phyloP scores from a whole-genome alignment of 768 basidiomycete genomes.

The Trametes maxima region DNA sequence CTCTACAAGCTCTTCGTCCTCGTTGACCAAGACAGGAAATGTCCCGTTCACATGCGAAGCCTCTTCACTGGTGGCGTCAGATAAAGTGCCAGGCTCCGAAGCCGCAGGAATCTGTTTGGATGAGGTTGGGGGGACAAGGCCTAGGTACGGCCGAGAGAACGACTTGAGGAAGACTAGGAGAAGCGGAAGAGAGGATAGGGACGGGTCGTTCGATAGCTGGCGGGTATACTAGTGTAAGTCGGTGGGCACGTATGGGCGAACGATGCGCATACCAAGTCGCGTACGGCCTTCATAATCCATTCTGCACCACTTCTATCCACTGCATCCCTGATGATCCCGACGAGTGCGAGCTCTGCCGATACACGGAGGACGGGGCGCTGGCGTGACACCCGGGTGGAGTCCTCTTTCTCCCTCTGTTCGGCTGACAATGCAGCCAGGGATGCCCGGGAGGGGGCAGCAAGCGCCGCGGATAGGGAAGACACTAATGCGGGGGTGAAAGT shows the following conservation, averaged over 20 bases:
- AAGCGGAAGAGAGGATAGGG: constrained; percentile 84
- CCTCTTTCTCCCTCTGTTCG: constrained; percentile 94
- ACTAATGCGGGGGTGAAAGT: constrained; percentile 77
- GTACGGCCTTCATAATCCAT: constrained; percentile 86
- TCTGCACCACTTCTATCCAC: constrained; percentile 76
- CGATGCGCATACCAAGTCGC: constrained; percentile 69
- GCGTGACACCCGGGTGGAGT: constrained; percentile 70
- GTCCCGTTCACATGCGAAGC: constrained; percentile 33
- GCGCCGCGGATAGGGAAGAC: constrained; percentile 55
- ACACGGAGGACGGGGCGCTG: constrained; percentile 88
- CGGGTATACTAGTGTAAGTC: background rate
- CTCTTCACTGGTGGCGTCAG: constrained; percentile 37
- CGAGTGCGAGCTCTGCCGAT: constrained; percentile 86
- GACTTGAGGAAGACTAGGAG: constrained; percentile 91
- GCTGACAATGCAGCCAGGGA: constrained; percentile 56
- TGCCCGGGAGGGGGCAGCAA: constrained; percentile 61
- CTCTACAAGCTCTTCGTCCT: constrained; percentile 79
- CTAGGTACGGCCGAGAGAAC: constrained; percentile 87
- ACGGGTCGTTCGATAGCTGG: constrained; percentile 87
- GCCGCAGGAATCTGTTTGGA: constrained; percentile 61
- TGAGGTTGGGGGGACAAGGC: constrained; percentile 56
- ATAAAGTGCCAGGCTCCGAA: constrained; percentile 59
- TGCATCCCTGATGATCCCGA: constrained; percentile 79
- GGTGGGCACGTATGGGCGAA: constrained; percentile 7
- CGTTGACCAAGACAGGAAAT: constrained; percentile 46